These are phyloP conservation scores for Trypanosoma congolense DNA, from an alignment of 208 protist genomes.

Conservation along the genomic window DNA sequence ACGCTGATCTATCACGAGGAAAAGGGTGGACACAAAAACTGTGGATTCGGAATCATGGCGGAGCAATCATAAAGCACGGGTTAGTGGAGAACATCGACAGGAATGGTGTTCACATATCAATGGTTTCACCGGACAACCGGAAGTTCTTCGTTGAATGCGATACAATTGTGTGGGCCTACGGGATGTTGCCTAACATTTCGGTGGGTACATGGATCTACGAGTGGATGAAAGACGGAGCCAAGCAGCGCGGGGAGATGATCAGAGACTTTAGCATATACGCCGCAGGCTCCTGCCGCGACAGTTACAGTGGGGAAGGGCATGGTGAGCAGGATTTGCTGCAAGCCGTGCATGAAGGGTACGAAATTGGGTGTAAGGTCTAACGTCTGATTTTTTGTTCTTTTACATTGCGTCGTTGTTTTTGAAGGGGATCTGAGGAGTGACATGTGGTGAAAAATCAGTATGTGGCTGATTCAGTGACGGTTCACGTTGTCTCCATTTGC, in stretches of 20 bases:
- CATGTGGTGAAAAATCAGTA: no score
- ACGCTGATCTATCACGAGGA: constrained; percentile 73
- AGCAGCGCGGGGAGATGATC: constrained; percentile 70
- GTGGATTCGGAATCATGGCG: constrained; percentile 72
- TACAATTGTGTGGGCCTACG: constrained; percentile 79
- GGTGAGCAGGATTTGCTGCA: constrained; percentile 84
- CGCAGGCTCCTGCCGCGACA: constrained; percentile 71
- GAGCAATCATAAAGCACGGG: constrained; percentile 58
- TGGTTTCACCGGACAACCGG: constrained; percentile 37
- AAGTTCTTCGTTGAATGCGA: constrained; percentile 69
- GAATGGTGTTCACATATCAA: constrained; percentile 61
- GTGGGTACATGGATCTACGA: constrained; percentile 84
- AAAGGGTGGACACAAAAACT: constrained; percentile 80
- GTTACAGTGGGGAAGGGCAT: constrained; percentile 62
- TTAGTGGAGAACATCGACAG: constrained; percentile 64
- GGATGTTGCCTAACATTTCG: constrained; percentile 77
- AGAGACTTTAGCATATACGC: constrained; percentile 75
- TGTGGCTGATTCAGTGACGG: no score
- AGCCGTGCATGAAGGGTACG: constrained; percentile 79
- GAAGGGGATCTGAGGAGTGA: no score
- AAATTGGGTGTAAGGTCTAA: constrained; percentile 80
- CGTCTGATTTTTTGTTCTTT: no score
- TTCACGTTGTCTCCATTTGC: no score
- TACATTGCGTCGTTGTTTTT: no score
- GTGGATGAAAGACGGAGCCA: constrained; percentile 83